These are phyloP conservation scores for Choricystis sp. DNA, from an alignment of 139 green algal species.

Conservation along the genomic window DNA sequence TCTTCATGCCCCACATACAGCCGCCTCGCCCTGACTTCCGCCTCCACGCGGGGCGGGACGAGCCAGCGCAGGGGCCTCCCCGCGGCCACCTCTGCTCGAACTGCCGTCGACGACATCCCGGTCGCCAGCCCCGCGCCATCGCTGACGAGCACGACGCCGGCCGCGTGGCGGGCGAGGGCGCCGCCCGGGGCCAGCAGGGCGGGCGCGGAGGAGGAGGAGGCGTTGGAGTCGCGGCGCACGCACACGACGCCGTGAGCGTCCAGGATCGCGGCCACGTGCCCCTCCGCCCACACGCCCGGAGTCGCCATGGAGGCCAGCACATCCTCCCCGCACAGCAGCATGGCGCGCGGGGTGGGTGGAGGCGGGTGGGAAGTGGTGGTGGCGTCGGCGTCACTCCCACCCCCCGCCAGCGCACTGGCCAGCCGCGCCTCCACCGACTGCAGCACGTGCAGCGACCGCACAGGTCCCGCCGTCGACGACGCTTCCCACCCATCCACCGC, in stretches of 20 bases:
- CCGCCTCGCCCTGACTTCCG: no score
- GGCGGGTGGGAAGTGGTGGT: neutral
- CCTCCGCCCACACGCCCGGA: conserved; percentile 6
- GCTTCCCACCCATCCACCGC: conserved; percentile 71
- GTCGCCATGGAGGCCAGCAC: conserved; percentile 17
- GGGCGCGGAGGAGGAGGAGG: no score
- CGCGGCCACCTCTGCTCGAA: neutral
- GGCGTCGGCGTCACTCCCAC: neutral
- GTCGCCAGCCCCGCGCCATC: neutral
- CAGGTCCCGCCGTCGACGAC: neutral
- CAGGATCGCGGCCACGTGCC: neutral
- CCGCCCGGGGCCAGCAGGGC: neutral
- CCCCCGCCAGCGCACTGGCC: conserved; percentile 1
- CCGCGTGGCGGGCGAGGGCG: neutral
- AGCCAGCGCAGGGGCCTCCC: neutral
- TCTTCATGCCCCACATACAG: no score
- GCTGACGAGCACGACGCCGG: neutral
- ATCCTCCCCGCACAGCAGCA: conserved; percentile 24
- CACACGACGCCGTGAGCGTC: neutral
- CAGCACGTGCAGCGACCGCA: conserved; percentile 48
- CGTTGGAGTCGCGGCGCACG: neutral
- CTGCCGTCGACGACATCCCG: neutral
- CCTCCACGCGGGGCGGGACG: no score
- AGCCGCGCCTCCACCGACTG: conserved; percentile 19
- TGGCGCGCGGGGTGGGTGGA: conserved; percentile 2